Base-by-base conservation (phyloP, 129 eudicot genomes). In the Pulicaria dysenterica region DNA sequence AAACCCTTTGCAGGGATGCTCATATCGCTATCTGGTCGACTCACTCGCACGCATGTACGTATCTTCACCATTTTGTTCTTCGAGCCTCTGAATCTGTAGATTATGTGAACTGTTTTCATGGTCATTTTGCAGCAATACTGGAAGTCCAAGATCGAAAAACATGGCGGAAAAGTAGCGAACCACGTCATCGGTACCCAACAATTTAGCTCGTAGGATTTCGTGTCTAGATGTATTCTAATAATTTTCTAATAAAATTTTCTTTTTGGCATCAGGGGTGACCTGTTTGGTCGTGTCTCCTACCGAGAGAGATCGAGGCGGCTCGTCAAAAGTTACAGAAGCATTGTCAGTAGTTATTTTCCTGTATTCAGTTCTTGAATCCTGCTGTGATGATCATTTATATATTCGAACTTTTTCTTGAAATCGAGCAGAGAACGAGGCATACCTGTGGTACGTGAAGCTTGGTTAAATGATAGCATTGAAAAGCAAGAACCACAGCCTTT, bases 271-370 rank as follows among this genome's bases (percentile, higher is more conserved):
- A 91, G 97, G 98, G 19, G 95, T 69, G 8, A 84, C 83, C 16
- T 94, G 98, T 51, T 57, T 94, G 46, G 91, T 94, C 7, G 86
- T 81, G 3, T 64, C 96, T 44, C 85, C 95, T 1, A 71, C 86
- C 10, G 98, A 94, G 63, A 49, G 95, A 9, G 89, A 90, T 12
- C 86, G 91, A 47, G 98, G 96, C 38, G 98, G 98, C 36, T 89
- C 98, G 4, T 81, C 95, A 0, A 93, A 93, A 84, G 75, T 90
- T 43, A 71, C 86, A 36, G 98, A 94, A 74, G 98, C 98, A 69
- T 41, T 90, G 98, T 94, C 6, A 77, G 95, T 78, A 43, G 34
- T 42, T 60, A 1, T 10, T 47, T 6, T 49, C 7, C n/a, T 48
- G 4, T 16, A 3, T 34, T 57, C 6, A 16, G 13, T 12, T 57